Evolutionary conservation across 768 basidiomycete genomes (phyloP).

Genomic region (Lyophyllum shimeji): DNA sequence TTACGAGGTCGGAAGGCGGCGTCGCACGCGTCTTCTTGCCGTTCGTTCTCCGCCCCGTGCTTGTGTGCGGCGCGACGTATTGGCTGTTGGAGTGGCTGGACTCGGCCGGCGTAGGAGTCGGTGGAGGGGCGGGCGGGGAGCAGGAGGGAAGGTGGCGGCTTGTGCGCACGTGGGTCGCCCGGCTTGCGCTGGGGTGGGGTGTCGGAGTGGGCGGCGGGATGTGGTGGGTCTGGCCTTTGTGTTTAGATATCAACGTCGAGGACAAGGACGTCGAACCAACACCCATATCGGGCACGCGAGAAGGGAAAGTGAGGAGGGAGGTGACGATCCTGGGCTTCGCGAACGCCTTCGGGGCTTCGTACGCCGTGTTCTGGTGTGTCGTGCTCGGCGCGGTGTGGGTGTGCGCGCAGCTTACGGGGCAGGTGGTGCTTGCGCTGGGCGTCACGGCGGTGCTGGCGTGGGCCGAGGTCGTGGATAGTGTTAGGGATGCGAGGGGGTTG

Average conservation of each 20-base stretch:
- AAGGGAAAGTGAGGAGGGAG: conserved; percentile 23
- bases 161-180: conserved; percentile 60
- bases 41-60: too few relatives aligned
- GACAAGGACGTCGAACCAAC: too few relatives aligned
- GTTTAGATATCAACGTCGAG: conserved; percentile 70
- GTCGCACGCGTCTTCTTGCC: too few relatives aligned
- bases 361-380: conserved; percentile 78
- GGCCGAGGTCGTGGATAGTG: conserved; percentile 80
- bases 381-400: conserved; percentile 61
- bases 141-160: conserved; percentile 46
- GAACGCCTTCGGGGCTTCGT: conserved; percentile 88
- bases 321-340: conserved; percentile 67
- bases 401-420: conserved; percentile 78
- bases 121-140: conserved; percentile 12
- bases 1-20: too few relatives aligned
- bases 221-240: conserved; percentile 77
- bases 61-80: conserved; percentile 27
- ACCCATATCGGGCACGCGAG: too few relatives aligned
- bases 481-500: conserved; percentile 65
- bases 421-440: conserved; percentile 68
- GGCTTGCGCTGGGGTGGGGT: conserved; percentile 51
- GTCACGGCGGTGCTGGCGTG: conserved; percentile 69
- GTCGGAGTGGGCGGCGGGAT: conserved; percentile 53
- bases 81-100: conserved; percentile 88
- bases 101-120: conserved; percentile 40